Base-by-base conservation (phyloP, 805 yeast genomes). In the Wickerhamomyces mucosus region DNA sequence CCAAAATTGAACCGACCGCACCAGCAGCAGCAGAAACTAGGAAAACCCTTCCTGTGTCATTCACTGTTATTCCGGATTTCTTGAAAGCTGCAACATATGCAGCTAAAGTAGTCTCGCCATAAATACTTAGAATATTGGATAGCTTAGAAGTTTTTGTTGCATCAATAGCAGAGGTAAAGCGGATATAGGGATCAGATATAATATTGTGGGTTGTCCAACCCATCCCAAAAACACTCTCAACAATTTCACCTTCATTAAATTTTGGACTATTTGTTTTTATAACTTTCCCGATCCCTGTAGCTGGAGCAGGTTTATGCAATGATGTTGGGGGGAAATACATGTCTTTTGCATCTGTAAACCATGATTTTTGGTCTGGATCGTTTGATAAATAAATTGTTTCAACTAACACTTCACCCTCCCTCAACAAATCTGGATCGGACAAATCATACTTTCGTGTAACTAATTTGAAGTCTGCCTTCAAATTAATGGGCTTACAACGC, bases 11-110 rank as follows among this genome's bases (percentile, higher is more conserved):
- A 12, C 84, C 84, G n/a, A 78, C 77, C n/a, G 82, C 81, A 38
- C 85, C 85, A 7, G 78, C 67, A 11, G 84, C 84, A 35, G 80
- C 83, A 14, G 77, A 68, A 27, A 77, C 58, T 27, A 75, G 53
- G 41, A 71, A 59, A 7, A 63, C 58, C 44, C 74, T 73, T 10
- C 52, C 57, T 19, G 50, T 51, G 17, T 53, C 58, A 16, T 61
- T 62, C 14, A 55, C 58, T 34, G 55, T 48, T 35, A 73, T 50
- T 27, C 61, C 53, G n/a, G 74, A 75, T 33, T 72, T 62, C 24
- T 64, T 63, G 37, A 50, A 55, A 34, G 74, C 60, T 10, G 75
- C 75, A 39, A 67, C 57, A 56, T 72, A 75, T 1, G 83, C 80
- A 18, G 84, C 75, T 37, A 75, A 42, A 0, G 78, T 69, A 10